Base-by-base conservation (phyloP, 1,139 yeast species). In the Lizanozyma gosingica region DNA sequence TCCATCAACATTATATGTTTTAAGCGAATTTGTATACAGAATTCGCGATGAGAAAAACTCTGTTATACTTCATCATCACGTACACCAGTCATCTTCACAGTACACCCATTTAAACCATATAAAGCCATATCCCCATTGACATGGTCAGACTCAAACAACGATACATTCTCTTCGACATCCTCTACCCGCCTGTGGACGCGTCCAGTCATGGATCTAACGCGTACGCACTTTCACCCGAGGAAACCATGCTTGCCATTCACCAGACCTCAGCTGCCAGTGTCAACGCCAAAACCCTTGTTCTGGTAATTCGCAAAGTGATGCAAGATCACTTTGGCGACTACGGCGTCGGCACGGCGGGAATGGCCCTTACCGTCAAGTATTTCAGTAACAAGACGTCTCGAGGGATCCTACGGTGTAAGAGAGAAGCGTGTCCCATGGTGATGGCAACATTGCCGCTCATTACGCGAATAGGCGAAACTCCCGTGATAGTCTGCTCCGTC, bases 351-450 rank as follows among this genome's bases (percentile, higher is more conserved):
- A 67, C 71, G 35, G 80, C 80, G 1, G 79, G 77, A 1, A 60
- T 76, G 46, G 71, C 79, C 37, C 56, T 86, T n/a, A 65, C 75
- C 33, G 63, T 90, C 43, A 86, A 87, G 54, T 88, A 88, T 55
- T 90, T 85, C 60, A 84, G 94, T 17, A 78, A 78, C 41, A 74
- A 72, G 52, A 88, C 97, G 0, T 79, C 90, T 1, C 80, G 90
- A 0, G 97, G 97, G 0, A 90, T 92, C 2, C 54, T 90, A 18
- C 71, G 95, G 47, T 84, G 94, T 43, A 73, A 82, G 9, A 62
- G 95, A 41, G 84, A 77, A 40, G 78, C 80, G 43, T 73, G 71
- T 41, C 77, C 80, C 37, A 54, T 73, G 9, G 76, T 86, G 1
- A 67, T 86, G 48, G 88, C 83, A 0, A 86, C 95, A 0, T 56